Percentiles rank a stretch among this genome's conserved stretches.
Evolutionary conservation across 75 land plant species (phyloP).

Genomic region (Ceratopteris richardii): DNA sequence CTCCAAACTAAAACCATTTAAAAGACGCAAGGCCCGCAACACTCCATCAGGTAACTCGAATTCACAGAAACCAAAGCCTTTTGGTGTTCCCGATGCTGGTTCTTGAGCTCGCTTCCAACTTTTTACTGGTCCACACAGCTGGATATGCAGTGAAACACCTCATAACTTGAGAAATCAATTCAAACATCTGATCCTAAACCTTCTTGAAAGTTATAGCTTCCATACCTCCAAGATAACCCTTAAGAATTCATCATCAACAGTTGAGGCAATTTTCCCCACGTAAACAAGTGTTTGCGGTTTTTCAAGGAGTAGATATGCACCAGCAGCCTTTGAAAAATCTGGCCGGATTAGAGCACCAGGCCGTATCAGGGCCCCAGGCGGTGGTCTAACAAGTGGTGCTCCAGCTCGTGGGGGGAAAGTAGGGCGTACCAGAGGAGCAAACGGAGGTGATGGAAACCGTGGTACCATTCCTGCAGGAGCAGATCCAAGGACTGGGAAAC

Average conservation of each 20-base stretch:
- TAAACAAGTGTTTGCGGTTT: slow-evolving; percentile 96
- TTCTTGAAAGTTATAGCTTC: background rate
- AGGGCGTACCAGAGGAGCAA: slow-evolving; percentile 57
- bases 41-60: slow-evolving; percentile 86
- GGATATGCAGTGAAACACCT: background rate
- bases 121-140: slow-evolving; percentile 88
- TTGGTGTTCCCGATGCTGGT: slow-evolving; percentile 54
- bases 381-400: slow-evolving; percentile 34
- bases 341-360: slow-evolving; percentile 38
- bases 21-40: slow-evolving; percentile 68
- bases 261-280: slow-evolving; percentile 83
- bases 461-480: slow-evolving; percentile 57
- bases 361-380: slow-evolving; percentile 54
- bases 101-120: slow-evolving; percentile 88
- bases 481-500: slow-evolving; percentile 51
- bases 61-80: slow-evolving; percentile 81
- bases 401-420: slow-evolving; percentile 59
- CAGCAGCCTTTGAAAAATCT: slow-evolving; percentile 40
- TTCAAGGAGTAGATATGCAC: slow-evolving; percentile 46
- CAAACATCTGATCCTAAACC: background rate
- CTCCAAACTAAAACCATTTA: slow-evolving; percentile 69
- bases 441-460: slow-evolving; percentile 65
- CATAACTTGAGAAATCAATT: background rate
- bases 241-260: slow-evolving; percentile 91
- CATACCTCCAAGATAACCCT: slow-evolving; percentile 65